Percentiles rank a stretch among this genome's conserved stretches.
phyloP scores from a whole-genome alignment of 1,139 yeast species.

The Diutina pseudorugosa region DNA sequence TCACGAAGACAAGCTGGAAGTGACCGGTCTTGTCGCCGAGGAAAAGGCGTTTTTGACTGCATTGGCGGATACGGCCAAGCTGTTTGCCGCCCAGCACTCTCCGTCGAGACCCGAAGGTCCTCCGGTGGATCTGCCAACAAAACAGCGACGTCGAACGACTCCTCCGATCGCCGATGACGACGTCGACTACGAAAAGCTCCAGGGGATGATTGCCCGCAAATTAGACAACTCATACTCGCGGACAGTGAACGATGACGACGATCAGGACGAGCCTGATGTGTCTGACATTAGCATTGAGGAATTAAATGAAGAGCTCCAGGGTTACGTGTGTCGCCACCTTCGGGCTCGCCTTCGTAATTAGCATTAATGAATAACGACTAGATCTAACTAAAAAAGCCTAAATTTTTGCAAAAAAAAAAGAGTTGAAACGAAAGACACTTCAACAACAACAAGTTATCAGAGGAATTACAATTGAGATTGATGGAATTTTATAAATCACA shows the following conservation, averaged over 20 bases:
- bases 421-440: too few species aligned
- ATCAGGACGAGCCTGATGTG: neutral
- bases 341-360: neutral
- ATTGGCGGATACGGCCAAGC: slow-evolving; percentile 14
- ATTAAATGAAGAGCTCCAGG: slow-evolving; percentile 5
- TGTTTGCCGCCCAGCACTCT: neutral
- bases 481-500: too few species aligned
- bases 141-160: neutral
- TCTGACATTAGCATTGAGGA: slow-evolving; percentile 8
- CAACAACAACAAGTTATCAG: too few species aligned
- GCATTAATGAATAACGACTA: neutral
- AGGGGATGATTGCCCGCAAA: slow-evolving; percentile 13
- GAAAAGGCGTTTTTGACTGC: slow-evolving; percentile 20
- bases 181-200: slow-evolving; percentile 20
- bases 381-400: neutral
- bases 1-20: slow-evolving; percentile 33
- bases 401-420: neutral
- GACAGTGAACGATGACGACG: neutral
- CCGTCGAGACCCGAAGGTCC: neutral
- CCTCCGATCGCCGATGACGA: slow-evolving; percentile 8
- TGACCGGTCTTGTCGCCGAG: slow-evolving; percentile 20
- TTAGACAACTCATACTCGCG: slow-evolving; percentile 15
- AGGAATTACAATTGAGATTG: too few species aligned
- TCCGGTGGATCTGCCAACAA: neutral
- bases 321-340: slow-evolving; percentile 3